Conservation (phyloP, 306 rosid species). For the Nissolia schottii region DNA sequence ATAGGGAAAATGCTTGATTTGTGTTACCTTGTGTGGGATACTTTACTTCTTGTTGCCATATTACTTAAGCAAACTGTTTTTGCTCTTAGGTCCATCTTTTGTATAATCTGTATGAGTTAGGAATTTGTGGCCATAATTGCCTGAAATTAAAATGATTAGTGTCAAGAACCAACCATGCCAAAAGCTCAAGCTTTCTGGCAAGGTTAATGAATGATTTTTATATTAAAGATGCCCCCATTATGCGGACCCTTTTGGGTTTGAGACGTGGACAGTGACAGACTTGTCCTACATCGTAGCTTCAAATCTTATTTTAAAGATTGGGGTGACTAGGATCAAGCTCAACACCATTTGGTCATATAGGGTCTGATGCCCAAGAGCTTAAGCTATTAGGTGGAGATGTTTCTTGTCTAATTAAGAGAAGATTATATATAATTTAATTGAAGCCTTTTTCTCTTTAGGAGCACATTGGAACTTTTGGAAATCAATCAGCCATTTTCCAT, state of each 20-base stretch:
- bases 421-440: conserved; percentile 3
- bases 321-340: no score
- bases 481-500: not conserved
- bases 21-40: not conserved
- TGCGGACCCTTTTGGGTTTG: no score
- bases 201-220: no score
- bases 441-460: not conserved
- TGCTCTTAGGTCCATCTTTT: conserved; percentile 10
- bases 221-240: no score
- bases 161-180: not conserved
- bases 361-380: not conserved
- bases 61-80: not conserved
- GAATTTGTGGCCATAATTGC: conserved; percentile 1
- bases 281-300: no score
- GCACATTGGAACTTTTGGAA: not conserved
- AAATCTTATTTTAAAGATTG: no score
- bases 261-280: no score
- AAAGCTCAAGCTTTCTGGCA: no score
- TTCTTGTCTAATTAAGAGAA: not conserved
- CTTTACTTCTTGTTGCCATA: conserved; percentile 6
- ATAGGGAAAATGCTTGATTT: not conserved
- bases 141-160: not conserved
- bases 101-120: not conserved
- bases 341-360: no score
- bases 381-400: conserved; percentile 1